A percentile compares a stretch with the other conserved stretches of the same genome.
Evolutionary conservation across 78 protist genomes (phyloP).

Genomic region (Pelomyxa schiedti): DNA sequence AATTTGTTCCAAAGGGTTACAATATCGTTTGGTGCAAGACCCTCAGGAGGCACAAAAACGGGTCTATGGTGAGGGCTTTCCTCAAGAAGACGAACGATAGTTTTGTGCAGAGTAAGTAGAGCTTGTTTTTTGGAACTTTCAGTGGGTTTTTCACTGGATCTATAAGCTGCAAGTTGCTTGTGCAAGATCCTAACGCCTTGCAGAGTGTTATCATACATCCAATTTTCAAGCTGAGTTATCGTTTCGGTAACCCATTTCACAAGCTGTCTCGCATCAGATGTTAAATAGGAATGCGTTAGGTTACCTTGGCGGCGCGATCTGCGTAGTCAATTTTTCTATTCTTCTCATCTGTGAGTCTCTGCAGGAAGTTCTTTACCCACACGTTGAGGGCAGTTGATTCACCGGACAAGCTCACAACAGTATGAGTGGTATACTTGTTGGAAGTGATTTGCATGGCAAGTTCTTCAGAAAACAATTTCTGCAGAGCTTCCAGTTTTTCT

Average conservation of each 20-base stretch:
- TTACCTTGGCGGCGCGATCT: not conserved
- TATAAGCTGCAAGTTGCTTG: not conserved
- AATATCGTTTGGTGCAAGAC: not conserved
- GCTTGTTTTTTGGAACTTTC: not conserved
- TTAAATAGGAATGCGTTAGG: too few relatives aligned
- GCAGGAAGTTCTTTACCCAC: not conserved
- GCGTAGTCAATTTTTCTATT: not conserved
- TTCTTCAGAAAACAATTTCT: too few relatives aligned
- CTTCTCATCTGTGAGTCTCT: not conserved
- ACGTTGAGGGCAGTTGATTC: not conserved
- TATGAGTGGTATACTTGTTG: not conserved
- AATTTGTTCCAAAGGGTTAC: not conserved
- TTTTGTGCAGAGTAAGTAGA: not conserved
- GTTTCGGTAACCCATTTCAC: not conserved
- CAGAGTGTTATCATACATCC: not conserved
- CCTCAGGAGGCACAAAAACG: not conserved
- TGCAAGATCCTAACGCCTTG: not conserved
- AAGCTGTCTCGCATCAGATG: conserved; percentile 28
- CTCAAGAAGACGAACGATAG: not conserved
- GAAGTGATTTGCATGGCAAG: not conserved
- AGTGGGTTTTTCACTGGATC: not conserved
- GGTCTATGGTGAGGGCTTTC: not conserved
- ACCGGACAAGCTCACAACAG: not conserved
- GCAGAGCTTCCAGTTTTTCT: too few relatives aligned
- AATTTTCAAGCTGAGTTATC: not conserved